A percentile compares a stretch with the other conserved stretches of the same genome.
Conservation (phyloP, 768 basidiomycete genomes). For the Asterophora parasitica region DNA sequence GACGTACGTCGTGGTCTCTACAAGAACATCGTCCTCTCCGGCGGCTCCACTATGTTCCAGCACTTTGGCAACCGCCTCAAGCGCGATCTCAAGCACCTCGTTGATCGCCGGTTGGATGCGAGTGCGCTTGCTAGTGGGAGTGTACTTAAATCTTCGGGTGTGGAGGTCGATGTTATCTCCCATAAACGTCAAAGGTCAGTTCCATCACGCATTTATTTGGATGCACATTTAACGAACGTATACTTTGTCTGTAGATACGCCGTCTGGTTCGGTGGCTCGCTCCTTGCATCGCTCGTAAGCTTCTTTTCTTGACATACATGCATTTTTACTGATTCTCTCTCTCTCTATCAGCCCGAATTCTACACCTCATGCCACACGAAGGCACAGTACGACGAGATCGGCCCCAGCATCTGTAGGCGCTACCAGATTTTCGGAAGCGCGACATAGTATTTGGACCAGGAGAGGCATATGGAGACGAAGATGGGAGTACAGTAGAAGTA, state of each 20-base stretch:
- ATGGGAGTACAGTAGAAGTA: too few species aligned
- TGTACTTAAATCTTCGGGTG: slow-evolving; percentile 83
- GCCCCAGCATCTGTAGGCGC: slow-evolving; percentile 86
- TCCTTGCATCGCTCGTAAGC: slow-evolving; percentile 87
- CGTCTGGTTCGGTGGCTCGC: slow-evolving; percentile 97
- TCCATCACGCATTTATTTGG: not conserved
- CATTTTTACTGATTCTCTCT: not conserved
- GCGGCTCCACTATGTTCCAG: slow-evolving; percentile 99
- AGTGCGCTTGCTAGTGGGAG: slow-evolving; percentile 73
- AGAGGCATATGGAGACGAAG: too few species aligned
- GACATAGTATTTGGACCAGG: slow-evolving; percentile 44
- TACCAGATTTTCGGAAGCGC: slow-evolving; percentile 94
- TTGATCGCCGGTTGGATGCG: slow-evolving; percentile 83
- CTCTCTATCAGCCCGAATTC: slow-evolving; percentile 78
- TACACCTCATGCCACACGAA: slow-evolving; percentile 93
- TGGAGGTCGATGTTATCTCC: slow-evolving; percentile 96
- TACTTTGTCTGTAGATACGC: slow-evolving; percentile 54
- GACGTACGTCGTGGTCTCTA: slow-evolving; percentile 96
- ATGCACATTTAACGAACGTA: too few species aligned
- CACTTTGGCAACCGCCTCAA: slow-evolving; percentile 97
- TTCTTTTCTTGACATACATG: slow-evolving; percentile 1
- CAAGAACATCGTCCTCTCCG: slow-evolving; percentile 98
- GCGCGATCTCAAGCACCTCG: slow-evolving; percentile 90
- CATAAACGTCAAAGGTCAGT: slow-evolving; percentile 92
- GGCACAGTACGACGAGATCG: slow-evolving; percentile 91